Conservation (phyloP, 83 land plant species). For the Isoetes engelmannii region DNA sequence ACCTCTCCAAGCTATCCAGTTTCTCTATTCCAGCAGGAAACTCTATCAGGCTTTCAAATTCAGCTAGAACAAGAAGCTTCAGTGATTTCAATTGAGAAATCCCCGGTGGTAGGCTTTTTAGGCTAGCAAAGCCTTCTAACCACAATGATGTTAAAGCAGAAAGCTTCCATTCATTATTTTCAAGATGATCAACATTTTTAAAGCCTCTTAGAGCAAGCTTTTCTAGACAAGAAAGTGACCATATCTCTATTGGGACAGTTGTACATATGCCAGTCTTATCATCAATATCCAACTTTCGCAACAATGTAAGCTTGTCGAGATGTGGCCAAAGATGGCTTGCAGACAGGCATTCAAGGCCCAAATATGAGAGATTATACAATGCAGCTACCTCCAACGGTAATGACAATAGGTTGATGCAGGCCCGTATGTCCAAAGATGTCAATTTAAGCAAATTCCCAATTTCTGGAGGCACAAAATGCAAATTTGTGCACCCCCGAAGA, state of each 20-base stretch:
- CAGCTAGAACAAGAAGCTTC: slow-evolving; percentile 1
- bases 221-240: background rate
- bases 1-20: slow-evolving; percentile 1
- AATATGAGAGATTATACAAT: background rate
- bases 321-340: slow-evolving; percentile 3
- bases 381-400: slow-evolving; percentile 3
- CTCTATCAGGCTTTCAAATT: slow-evolving; percentile 5
- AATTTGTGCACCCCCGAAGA: background rate
- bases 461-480: background rate
- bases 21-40: slow-evolving; percentile 1
- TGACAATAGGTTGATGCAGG: background rate
- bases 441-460: background rate
- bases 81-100: background rate
- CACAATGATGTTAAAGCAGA: background rate
- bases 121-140: slow-evolving; percentile 1
- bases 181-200: background rate
- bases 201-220: slow-evolving; percentile 3
- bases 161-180: background rate
- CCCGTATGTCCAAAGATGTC: slow-evolving; percentile 1
- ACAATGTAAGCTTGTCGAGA: background rate
- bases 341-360: background rate
- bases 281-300: background rate
- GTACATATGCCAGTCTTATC: background rate
- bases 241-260: background rate
- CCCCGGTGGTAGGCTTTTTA: background rate